Evolutionary conservation across 257 asterid genomes (phyloP).

Genomic region (Scutellaria barbata): DNA sequence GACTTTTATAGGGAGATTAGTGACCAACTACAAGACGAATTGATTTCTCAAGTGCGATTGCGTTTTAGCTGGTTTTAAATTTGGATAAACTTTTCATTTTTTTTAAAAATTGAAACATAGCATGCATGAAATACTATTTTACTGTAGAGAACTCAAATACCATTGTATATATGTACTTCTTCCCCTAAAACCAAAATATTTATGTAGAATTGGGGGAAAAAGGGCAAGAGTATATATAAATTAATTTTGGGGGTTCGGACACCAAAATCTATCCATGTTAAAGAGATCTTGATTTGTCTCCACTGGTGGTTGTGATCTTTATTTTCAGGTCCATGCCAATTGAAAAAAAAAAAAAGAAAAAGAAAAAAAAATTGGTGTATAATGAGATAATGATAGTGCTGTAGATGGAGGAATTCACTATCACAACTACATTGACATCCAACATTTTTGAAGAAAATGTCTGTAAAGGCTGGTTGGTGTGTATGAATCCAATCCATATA

Average conservation of each 20-base stretch:
- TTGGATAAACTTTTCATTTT: too few species aligned
- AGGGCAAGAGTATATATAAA: too few species aligned
- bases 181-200: too few species aligned
- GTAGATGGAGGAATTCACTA: conserved; percentile 10
- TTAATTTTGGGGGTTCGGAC: conserved; percentile 24
- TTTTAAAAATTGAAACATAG: too few species aligned
- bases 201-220: too few species aligned
- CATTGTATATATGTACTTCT: too few species aligned
- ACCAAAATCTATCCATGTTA: conserved; percentile 35
- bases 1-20: too few species aligned
- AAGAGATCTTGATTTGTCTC: conserved; percentile 40
- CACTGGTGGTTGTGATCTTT: conserved; percentile 45
- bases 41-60: too few species aligned
- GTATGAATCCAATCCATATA: conserved; percentile 39
- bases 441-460: conserved; percentile 36
- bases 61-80: too few species aligned
- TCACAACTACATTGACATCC: conserved; percentile 25
- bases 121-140: too few species aligned
- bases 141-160: too few species aligned
- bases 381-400: neutral
- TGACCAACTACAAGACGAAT: too few species aligned
- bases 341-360: neutral
- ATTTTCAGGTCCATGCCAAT: conserved; percentile 36
- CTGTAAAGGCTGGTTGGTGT: conserved; percentile 57
- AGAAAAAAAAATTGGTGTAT: neutral